Percentiles rank a stretch among this genome's conserved stretches.
Conservation (phyloP, 805 yeast species). For the Ogataea pilisensis region DNA sequence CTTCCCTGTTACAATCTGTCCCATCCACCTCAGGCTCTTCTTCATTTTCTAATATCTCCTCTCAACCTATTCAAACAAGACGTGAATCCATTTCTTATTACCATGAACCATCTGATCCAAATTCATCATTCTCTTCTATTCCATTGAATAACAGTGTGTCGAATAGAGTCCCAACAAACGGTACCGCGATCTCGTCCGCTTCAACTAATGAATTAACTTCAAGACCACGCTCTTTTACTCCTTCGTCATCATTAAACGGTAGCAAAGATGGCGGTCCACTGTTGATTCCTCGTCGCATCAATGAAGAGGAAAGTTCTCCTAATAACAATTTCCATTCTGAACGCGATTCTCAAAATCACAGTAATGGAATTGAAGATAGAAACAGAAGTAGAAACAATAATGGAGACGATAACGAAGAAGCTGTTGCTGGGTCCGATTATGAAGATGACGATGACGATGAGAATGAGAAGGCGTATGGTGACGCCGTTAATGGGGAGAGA, state of each 20-base stretch:
- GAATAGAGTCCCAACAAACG: neutral
- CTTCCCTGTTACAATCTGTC: neutral
- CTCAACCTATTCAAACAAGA: slow-evolving; percentile 5
- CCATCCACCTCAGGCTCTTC: slow-evolving; percentile 22
- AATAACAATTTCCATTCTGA: no score
- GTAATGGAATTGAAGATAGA: no score
- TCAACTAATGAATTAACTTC: neutral
- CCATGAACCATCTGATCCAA: neutral
- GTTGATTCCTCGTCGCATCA: slow-evolving; percentile 10
- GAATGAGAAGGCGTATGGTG: slow-evolving; percentile 11
- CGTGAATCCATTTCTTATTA: slow-evolving; percentile 8
- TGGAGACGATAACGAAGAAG: slow-evolving; percentile 13
- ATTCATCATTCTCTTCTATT: no score
- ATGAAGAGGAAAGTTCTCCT: neutral
- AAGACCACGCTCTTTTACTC: neutral
- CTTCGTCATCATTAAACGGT: neutral
- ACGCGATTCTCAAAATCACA: no score
- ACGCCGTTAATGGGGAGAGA: slow-evolving; percentile 5
- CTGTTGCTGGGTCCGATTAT: slow-evolving; percentile 16
- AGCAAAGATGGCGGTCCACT: slow-evolving; percentile 17
- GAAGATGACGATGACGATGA: slow-evolving; percentile 17
- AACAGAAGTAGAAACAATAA: no score
- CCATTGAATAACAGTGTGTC: neutral
- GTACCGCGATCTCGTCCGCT: neutral
- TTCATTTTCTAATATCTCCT: slow-evolving; percentile 4